Percentiles rank a stretch among this genome's conserved stretches.
These are phyloP conservation scores for Serendipita sp. DNA, from an alignment of 768 basidiomycete species.

Conservation along the genomic window DNA sequence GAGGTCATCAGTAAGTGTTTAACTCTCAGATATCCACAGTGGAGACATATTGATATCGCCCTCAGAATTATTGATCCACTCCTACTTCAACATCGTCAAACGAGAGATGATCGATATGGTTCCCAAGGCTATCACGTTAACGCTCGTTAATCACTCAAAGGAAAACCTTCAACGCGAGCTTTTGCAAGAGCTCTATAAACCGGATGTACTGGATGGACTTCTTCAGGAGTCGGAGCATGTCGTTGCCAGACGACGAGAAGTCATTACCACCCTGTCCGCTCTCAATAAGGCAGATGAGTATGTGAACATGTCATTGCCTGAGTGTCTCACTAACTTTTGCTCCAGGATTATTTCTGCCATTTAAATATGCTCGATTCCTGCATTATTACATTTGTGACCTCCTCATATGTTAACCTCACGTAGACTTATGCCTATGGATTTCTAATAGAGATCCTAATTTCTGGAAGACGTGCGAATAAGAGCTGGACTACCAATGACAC, in stretches of 20 bases:
- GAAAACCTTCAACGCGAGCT: slow-evolving; percentile 90
- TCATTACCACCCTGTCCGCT: slow-evolving; percentile 80
- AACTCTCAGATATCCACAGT: background rate
- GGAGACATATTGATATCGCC: background rate
- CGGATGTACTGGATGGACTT: slow-evolving; percentile 86
- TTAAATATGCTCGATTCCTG: slow-evolving; percentile 1
- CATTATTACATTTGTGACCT: background rate
- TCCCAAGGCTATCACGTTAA: slow-evolving; percentile 84
- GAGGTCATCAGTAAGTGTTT: slow-evolving; percentile 86
- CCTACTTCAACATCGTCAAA: slow-evolving; percentile 97
- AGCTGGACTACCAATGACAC: no score
- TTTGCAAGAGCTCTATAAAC: slow-evolving; percentile 90
- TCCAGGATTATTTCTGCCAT: slow-evolving; percentile 14
- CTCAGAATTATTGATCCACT: slow-evolving; percentile 82
- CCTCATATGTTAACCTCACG: background rate
- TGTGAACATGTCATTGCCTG: slow-evolving; percentile 20
- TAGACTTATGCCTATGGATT: background rate
- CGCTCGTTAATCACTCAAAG: slow-evolving; percentile 82
- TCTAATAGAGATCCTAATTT: background rate
- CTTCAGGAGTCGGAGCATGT: slow-evolving; percentile 89
- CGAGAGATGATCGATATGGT: slow-evolving; percentile 99
- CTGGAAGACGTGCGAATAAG: background rate
- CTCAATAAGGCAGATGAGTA: slow-evolving; percentile 95
- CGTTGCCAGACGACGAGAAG: slow-evolving; percentile 82
- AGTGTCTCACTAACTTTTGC: background rate